Percentiles rank a stretch among this genome's conserved stretches.
These are phyloP conservation scores for Cochlearia excelsa DNA, from an alignment of 345 rosid species.

Conservation along the genomic window DNA sequence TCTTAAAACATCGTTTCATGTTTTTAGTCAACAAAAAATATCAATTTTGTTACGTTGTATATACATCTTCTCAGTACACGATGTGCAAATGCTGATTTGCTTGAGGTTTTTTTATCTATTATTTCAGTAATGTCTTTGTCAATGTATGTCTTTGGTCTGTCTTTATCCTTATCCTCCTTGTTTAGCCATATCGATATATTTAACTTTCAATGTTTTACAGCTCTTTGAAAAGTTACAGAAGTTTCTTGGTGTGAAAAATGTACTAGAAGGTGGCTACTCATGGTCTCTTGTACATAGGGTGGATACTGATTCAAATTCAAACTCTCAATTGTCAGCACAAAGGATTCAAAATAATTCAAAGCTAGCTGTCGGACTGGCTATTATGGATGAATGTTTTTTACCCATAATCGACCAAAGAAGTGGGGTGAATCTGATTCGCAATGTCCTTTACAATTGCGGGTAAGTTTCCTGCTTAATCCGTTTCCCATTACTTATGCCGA, in stretches of 20 bases:
- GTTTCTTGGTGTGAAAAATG: slow-evolving; percentile 72
- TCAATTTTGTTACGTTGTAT: too few relatives aligned
- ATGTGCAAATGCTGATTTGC: too few relatives aligned
- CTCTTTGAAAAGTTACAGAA: slow-evolving; percentile 58
- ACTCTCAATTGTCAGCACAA: slow-evolving; percentile 45
- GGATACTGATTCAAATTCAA: slow-evolving; percentile 48
- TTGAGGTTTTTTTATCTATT: too few relatives aligned
- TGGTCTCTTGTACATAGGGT: slow-evolving; percentile 74
- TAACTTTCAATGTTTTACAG: slow-evolving; percentile 39
- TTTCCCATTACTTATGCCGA: too few relatives aligned
- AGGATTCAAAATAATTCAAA: slow-evolving; percentile 57
- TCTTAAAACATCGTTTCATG: too few relatives aligned
- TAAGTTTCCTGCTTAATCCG: slow-evolving; percentile 29
- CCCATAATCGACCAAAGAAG: slow-evolving; percentile 82
- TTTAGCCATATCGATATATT: background rate
- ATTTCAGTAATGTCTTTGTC: too few relatives aligned
- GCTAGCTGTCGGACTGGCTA: slow-evolving; percentile 64
- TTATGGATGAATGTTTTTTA: slow-evolving; percentile 93
- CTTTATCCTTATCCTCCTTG: background rate
- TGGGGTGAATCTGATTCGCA: slow-evolving; percentile 69
- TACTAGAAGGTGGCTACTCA: slow-evolving; percentile 75
- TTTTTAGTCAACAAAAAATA: too few relatives aligned
- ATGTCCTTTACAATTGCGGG: slow-evolving; percentile 81
- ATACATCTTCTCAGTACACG: too few relatives aligned
- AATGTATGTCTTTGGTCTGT: background rate